Evolutionary conservation across 2,329 filamentous ascomycete genomes (phyloP), one percentile per base, ranked within the genome.

Genomic region (Rutstroemia sydowiana): DNA sequence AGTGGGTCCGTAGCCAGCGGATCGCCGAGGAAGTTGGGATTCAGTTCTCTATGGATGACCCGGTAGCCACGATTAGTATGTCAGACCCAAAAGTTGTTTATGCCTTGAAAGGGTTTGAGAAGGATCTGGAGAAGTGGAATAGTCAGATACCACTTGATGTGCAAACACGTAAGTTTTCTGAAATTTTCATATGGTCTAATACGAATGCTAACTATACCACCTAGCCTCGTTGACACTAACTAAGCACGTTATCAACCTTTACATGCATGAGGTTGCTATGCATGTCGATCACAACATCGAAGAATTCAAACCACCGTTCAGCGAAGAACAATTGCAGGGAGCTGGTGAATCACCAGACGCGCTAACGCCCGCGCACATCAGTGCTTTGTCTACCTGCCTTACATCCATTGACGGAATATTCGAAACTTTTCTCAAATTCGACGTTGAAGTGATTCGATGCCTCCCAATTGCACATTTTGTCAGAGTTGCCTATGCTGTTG

Each of bases 221-320:
- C 55, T 63, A 74, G 75, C 69, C 13, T 62, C 71, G 8, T 59
- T 81, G 53, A 69, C 68, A 44, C 69, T 82, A 57, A 74, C 74
- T n/a, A 72, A 78, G 54, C 70, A 76, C 58, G 70, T 75, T 9
- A 62, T 79, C 37, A 75, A 74, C 52, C 68, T 82, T 3, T 82
- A 78, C 60, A 73, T 82, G 57, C 77, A 83, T 59, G 80, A 83
- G 64, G 72, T 81, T 46, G 74, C 75, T 5, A 75, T 83, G 69
- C 68, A 81, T 58, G 68, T 78, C 16, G 77, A 82, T 54, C 75
- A 78, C 56, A 74, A 73, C 43, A 70, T 74, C 2, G 74, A 79
- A 16, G 75, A 79, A 55, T 78, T 78, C 48, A 65, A 65, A 46
- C 63, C 63, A 20, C 62, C 64, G 1, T 66, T 66, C 43, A 66